These are phyloP conservation scores for Dillenia suffruticosa DNA, from an alignment of 164 flowering plant genomes.

Conservation along the genomic window DNA sequence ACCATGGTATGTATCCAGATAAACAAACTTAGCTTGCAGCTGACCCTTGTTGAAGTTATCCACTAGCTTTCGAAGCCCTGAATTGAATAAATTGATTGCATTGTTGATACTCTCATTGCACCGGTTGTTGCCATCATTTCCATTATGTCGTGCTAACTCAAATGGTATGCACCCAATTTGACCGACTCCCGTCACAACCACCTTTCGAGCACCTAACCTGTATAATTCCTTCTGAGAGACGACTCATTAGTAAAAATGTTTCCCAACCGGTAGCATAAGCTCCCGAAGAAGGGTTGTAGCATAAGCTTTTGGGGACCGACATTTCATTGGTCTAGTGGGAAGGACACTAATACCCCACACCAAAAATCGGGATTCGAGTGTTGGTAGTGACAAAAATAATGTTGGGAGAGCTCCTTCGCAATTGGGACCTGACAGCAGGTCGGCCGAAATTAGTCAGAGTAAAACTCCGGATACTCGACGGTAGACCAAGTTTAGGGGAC, in stretches of 20 bases:
- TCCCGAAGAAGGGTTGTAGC: constrained; percentile 61
- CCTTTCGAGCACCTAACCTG: constrained; percentile 68
- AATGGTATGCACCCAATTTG: constrained; percentile 93
- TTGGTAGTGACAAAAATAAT: too few species aligned
- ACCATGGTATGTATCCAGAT: constrained; percentile 45
- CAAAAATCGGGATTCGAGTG: too few species aligned
- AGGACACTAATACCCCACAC: too few species aligned
- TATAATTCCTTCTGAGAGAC: constrained; percentile 41
- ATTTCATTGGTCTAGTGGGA: too few species aligned
- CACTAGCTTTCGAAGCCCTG: constrained; percentile 54
- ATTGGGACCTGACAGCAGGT: too few species aligned
- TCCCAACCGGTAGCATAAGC: too few species aligned
- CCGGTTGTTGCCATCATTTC: constrained; percentile 28
- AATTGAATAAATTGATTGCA: constrained; percentile 54
- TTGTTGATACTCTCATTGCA: constrained; percentile 71
- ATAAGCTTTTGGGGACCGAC: constrained; percentile 39
- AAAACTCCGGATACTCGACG: too few species aligned
- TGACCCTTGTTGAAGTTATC: constrained; percentile 50
- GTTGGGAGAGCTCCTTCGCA: too few species aligned
- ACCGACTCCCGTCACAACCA: constrained; percentile 63
- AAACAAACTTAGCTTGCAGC: constrained; percentile 73
- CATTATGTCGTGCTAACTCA: constrained; percentile 52
- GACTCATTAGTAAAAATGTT: background rate
- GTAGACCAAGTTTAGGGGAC: too few species aligned
- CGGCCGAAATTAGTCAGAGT: too few species aligned